Conservation (phyloP, 192 early-diverging fungal species). For the Linnemannia schmuckeri region DNA sequence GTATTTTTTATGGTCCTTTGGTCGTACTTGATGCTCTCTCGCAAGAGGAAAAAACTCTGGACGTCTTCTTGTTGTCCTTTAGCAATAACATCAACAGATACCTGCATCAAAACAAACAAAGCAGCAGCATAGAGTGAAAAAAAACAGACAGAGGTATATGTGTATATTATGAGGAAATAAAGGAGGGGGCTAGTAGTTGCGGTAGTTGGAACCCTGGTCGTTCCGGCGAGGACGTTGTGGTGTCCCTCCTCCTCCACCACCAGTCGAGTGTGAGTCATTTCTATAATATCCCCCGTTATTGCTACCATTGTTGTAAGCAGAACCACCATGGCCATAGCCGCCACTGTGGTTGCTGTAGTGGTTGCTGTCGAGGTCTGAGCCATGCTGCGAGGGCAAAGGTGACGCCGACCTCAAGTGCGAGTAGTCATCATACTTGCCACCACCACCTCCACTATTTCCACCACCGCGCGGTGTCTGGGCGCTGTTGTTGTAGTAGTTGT, state of each 20-base stretch:
- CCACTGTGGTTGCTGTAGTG: conserved; percentile 17
- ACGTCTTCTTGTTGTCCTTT: too few species aligned
- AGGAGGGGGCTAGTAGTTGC: not conserved
- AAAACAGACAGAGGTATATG: not conserved
- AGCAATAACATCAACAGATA: not conserved
- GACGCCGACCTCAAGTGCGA: conserved; percentile 24
- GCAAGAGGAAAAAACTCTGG: too few species aligned
- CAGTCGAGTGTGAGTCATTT: conserved; percentile 3
- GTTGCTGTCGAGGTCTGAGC: conserved; percentile 34
- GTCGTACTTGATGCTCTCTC: not conserved
- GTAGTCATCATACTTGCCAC: conserved; percentile 21
- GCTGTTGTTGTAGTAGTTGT: not conserved
- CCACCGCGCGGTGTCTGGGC: not conserved
- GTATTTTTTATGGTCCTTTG: not conserved
- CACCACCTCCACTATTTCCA: not conserved
- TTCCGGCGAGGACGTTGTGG: conserved; percentile 35
- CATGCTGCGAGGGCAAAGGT: conserved; percentile 42
- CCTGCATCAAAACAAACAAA: not conserved
- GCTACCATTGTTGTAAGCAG: not conserved
- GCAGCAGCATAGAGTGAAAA: not conserved
- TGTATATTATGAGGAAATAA: not conserved
- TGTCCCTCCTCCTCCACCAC: not conserved
- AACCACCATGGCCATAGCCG: not conserved
- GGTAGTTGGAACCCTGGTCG: conserved; percentile 7
- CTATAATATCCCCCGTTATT: not conserved